Percentiles rank a stretch among this genome's conserved stretches.
phyloP scores from a whole-genome alignment of 2,329 filamentous ascomycete genomes.

The Pseudopyrenochaeta lycopersici region DNA sequence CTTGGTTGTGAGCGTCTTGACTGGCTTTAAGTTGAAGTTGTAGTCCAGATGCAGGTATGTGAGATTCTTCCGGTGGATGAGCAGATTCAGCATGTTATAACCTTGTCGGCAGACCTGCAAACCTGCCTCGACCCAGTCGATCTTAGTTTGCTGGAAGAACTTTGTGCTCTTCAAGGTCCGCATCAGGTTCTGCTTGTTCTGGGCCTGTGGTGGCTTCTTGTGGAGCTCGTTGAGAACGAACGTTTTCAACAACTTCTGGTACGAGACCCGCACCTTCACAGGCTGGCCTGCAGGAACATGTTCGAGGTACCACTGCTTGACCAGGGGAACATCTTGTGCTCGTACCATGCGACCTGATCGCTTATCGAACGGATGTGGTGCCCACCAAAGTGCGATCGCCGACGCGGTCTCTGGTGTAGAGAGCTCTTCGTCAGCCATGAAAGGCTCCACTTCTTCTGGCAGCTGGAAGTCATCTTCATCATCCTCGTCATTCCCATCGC shows the following conservation, averaged over 20 bases:
- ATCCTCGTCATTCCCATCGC: slow-evolving; percentile 80
- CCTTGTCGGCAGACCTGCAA: slow-evolving; percentile 97
- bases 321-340: slow-evolving; percentile 93
- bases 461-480: slow-evolving; percentile 85
- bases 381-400: slow-evolving; percentile 97
- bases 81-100: slow-evolving; percentile 98
- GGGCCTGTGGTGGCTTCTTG: slow-evolving; percentile 92
- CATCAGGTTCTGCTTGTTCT: slow-evolving; percentile 92
- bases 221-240: slow-evolving; percentile 97
- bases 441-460: slow-evolving; percentile 81
- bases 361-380: slow-evolving; percentile 93
- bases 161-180: slow-evolving; percentile 93
- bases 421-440: slow-evolving; percentile 87
- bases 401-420: slow-evolving; percentile 89
- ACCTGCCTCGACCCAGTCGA: slow-evolving; percentile 99
- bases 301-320: slow-evolving; percentile 99
- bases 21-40: slow-evolving; percentile 99
- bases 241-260: slow-evolving; percentile 96
- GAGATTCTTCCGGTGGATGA: slow-evolving; percentile 98
- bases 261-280: slow-evolving; percentile 96
- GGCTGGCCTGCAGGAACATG: slow-evolving; percentile 91
- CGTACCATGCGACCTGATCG: slow-evolving; percentile 95
- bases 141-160: slow-evolving; percentile 99
- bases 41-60: slow-evolving; percentile 99
- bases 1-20: slow-evolving; percentile 98